Conservation (phyloP, 495 filamentous ascomycete genomes). For the Daldinia grandis region DNA sequence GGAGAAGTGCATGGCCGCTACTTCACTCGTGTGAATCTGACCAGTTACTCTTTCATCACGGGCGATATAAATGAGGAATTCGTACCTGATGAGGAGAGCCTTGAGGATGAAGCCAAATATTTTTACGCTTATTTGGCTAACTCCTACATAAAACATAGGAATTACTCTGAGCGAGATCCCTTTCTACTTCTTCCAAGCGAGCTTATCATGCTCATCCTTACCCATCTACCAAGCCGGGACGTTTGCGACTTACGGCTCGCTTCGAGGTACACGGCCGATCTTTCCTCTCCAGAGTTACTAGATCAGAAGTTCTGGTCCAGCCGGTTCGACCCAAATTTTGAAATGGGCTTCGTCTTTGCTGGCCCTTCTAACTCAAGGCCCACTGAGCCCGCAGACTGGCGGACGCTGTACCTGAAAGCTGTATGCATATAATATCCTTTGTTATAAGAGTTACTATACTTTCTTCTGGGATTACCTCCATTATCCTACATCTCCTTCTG, state of each 20-base stretch:
- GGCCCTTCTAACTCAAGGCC: not conserved
- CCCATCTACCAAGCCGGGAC: constrained; percentile 16
- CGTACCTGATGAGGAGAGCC: not conserved
- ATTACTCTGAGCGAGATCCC: not conserved
- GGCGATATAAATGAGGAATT: not conserved
- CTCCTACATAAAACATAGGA: not conserved
- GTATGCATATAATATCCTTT: not conserved
- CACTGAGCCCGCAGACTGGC: not conserved
- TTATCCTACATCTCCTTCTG: not conserved
- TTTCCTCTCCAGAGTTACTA: not conserved
- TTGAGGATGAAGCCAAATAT: not conserved
- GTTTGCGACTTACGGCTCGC: constrained; percentile 16
- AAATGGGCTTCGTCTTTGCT: not conserved
- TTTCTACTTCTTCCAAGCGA: constrained; percentile 23
- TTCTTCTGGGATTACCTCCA: not conserved
- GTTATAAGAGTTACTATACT: not conserved
- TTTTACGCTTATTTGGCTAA: not conserved
- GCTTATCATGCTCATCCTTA: constrained; percentile 17
- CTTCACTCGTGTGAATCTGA: not conserved
- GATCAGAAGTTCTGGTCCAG: not conserved
- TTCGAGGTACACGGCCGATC: constrained; percentile 18
- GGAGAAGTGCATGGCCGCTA: not conserved
- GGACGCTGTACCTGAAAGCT: not conserved
- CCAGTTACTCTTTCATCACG: not conserved
- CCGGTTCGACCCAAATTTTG: not conserved